Percentiles rank a stretch among this genome's conserved stretches.
Evolutionary conservation across 2,329 filamentous ascomycete species (phyloP).

Genomic region (Thermothelomyces thermophilus): DNA sequence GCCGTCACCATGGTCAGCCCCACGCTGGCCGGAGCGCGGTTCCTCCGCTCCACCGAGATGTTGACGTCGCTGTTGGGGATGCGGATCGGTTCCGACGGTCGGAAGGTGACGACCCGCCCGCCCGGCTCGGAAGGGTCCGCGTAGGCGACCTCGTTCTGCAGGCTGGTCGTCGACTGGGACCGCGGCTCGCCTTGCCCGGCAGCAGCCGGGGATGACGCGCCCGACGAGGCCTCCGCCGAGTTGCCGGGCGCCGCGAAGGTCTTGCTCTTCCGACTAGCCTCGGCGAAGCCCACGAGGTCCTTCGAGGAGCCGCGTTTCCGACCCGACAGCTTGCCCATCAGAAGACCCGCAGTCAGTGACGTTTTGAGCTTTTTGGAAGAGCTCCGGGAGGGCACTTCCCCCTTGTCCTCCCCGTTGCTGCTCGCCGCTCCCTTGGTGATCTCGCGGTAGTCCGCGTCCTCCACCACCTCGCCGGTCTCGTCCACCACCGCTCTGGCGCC

Average conservation of each 20-base stretch:
- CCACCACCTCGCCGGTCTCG: slow-evolving; percentile 20
- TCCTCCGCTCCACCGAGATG: slow-evolving; percentile 80
- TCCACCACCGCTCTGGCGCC: slow-evolving; percentile 24
- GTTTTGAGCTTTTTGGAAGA: slow-evolving; percentile 19
- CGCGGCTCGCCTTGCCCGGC: slow-evolving; percentile 3
- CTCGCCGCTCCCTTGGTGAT: slow-evolving; percentile 10
- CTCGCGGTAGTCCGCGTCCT: slow-evolving; percentile 34
- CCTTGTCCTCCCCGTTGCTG: slow-evolving; percentile 12
- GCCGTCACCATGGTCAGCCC: slow-evolving; percentile 86
- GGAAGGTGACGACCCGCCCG: slow-evolving; percentile 71
- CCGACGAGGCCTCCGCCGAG: slow-evolving; percentile 11
- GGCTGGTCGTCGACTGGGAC: slow-evolving; percentile 16
- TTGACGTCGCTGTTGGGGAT: slow-evolving; percentile 82
- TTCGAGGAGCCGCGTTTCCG: slow-evolving; percentile 15
- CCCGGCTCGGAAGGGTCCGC: slow-evolving; percentile 45
- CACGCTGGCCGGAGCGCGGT: slow-evolving; percentile 68
- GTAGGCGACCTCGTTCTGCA: slow-evolving; percentile 15
- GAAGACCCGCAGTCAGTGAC: slow-evolving; percentile 12
- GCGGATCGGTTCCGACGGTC: slow-evolving; percentile 59
- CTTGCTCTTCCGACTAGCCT: slow-evolving; percentile 23
- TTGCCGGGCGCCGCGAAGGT: slow-evolving; percentile 26
- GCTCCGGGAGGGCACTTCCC: slow-evolving; percentile 25
- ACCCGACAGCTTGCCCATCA: slow-evolving; percentile 25
- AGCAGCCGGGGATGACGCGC: background rate
- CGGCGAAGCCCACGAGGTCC: slow-evolving; percentile 17